Evolutionary conservation across 768 basidiomycete species (phyloP), one percentile per base, ranked within the genome.

Genomic region (Macrolepiota albuminosa): DNA sequence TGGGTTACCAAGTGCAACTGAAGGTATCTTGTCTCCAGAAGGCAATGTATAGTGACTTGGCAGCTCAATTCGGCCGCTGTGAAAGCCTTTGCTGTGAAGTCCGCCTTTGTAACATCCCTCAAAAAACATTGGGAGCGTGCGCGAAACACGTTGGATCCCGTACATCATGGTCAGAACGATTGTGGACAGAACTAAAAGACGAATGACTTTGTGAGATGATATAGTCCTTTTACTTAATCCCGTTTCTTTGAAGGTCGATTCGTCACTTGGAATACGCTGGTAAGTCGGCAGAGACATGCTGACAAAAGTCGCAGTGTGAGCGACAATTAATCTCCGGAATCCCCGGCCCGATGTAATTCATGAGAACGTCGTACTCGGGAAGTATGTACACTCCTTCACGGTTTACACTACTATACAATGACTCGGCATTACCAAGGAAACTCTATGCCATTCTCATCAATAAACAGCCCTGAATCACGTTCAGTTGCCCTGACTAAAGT

Each of bases 11-110:
- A 89, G 76, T 4, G 87, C 87, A 48, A 89, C 79, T 13, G 82
- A 76, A 0, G 88, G 88, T 34, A 90, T 88, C 61, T 79, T 78
- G 63, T 86, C 83, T 0, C 88, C 88, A 37, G 86, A 87, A 4
- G 85, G 84, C 14, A 90, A 74, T 1, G 76, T 79, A 66, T 78
- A 88, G 68, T 85, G 76, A 6, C 74, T 78, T 0, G 84, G 77
- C 29, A 81, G 70, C 45, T 46, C 48, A 36, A 26, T 18, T 33
- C 47, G 42, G 24, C 53, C 39, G 13, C 48, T 47, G 43, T 62
- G 53, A 40, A 64, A 34, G 34, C 56, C 59, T 51, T 63, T 58
- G 4, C 48, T 47, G 43, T 62, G 53, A 40, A 64, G 39, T 29
- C 56, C 59, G 21, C 21, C 21, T 51, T 63, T 58, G 4, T 37